A percentile compares a stretch with the other conserved stretches of the same genome.
phyloP scores from a whole-genome alignment of 2,329 filamentous ascomycete species.

The Xylariales sp. region DNA sequence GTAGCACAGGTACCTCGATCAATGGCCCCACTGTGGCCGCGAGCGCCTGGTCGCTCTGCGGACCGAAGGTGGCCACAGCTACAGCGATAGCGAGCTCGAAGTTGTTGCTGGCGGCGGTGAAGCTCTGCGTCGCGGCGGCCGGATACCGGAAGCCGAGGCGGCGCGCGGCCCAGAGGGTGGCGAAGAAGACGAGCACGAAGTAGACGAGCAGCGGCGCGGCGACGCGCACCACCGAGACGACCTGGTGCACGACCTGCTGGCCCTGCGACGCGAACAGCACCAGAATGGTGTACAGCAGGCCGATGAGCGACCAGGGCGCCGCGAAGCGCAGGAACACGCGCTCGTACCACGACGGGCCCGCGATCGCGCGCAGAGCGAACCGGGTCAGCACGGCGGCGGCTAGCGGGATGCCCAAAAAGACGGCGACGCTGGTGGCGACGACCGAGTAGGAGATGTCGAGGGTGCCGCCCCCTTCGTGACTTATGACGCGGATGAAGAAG shows the following conservation, averaged over 20 bases:
- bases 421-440: slow-evolving; percentile 75
- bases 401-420: slow-evolving; percentile 82
- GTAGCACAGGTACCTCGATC: slow-evolving; percentile 79
- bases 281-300: slow-evolving; percentile 81
- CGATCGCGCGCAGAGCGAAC: slow-evolving; percentile 50
- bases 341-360: slow-evolving; percentile 61
- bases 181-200: slow-evolving; percentile 70
- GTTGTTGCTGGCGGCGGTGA: slow-evolving; percentile 88
- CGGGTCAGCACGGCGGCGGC: slow-evolving; percentile 76
- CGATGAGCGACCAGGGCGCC: slow-evolving; percentile 73
- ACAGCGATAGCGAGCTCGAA: slow-evolving; percentile 91
- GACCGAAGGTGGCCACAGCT: slow-evolving; percentile 74
- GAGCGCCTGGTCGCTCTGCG: slow-evolving; percentile 73
- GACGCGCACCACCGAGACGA: slow-evolving; percentile 77
- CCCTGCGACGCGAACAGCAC: slow-evolving; percentile 84
- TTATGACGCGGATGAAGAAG: slow-evolving; percentile 68
- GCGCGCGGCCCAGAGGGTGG: slow-evolving; percentile 58
- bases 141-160: slow-evolving; percentile 72
- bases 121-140: slow-evolving; percentile 71
- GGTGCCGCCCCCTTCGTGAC: slow-evolving; percentile 32
- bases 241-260: slow-evolving; percentile 70
- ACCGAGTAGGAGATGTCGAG: slow-evolving; percentile 51
- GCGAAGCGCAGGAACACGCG: slow-evolving; percentile 64
- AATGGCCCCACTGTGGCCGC: slow-evolving; percentile 80
- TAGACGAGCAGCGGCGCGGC: slow-evolving; percentile 79